These are phyloP conservation scores for Medicago truncatula DNA, from an alignment of 306 rosid genomes.

Conservation along the genomic window MtrunA17r5.0-ANR NC_053044.1:17900001-17900500, in stretches of 20 bases:
- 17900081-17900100: slow-evolving; percentile 93
- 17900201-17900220: slow-evolving; percentile 28
- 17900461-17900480: too few relatives aligned
- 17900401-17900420: not conserved
- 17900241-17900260: not conserved
- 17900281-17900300: slow-evolving; percentile 22
- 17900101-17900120: slow-evolving; percentile 74
- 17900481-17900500: too few relatives aligned
- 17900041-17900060: slow-evolving; percentile 84
- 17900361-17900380: not conserved
- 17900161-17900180: slow-evolving; percentile 38
- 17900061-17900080: slow-evolving; percentile 88
- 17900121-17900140: slow-evolving; percentile 29
- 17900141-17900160: slow-evolving; percentile 26
- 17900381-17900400: not conserved
- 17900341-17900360: not conserved
- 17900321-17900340: not conserved
- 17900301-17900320: not conserved
- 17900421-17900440: too few relatives aligned
- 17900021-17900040: slow-evolving; percentile 81
- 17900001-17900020: slow-evolving; percentile 90
- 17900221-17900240: not conserved
- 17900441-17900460: too few relatives aligned
- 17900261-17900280: slow-evolving; percentile 30
- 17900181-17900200: slow-evolving; percentile 3